Evolutionary conservation across 2,329 filamentous ascomycete genomes (phyloP).

Genomic region (Xylariomycetidae sp.): DNA sequence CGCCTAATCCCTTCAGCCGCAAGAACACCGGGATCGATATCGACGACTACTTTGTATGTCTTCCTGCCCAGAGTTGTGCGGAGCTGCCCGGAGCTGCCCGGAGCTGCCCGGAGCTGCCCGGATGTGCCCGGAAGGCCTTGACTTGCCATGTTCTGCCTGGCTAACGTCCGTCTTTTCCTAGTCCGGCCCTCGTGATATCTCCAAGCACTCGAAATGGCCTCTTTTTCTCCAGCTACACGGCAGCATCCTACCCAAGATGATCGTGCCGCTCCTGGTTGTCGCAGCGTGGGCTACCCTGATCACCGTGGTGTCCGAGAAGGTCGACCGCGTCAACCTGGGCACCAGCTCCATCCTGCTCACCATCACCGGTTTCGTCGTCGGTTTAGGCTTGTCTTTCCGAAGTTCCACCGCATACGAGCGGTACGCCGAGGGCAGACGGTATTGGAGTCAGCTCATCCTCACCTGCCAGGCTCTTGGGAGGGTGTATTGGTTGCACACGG

Average conservation of each 20-base stretch:
- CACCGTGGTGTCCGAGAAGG: conserved; percentile 46
- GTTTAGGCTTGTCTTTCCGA: conserved; percentile 70
- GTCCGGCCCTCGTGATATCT: conserved; percentile 60
- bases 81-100: not conserved
- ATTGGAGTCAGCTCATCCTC: conserved; percentile 54
- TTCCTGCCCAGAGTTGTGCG: not conserved
- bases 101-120: too few relatives aligned
- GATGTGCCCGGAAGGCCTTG: too few relatives aligned
- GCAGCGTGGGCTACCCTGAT: conserved; percentile 61
- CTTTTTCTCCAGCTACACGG: conserved; percentile 72
- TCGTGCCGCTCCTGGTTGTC: conserved; percentile 60
- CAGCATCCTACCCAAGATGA: conserved; percentile 66
- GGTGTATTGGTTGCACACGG: conserved; percentile 74
- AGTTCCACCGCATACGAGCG: conserved; percentile 75
- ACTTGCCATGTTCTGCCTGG: too few relatives aligned
- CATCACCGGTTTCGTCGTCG: conserved; percentile 79
- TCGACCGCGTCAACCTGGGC: conserved; percentile 36
- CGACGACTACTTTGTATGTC: conserved; percentile 39
- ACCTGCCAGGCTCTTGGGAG: conserved; percentile 65
- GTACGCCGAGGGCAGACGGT: conserved; percentile 53
- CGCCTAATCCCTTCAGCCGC: conserved; percentile 27
- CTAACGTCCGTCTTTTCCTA: conserved; percentile 12
- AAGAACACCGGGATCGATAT: conserved; percentile 31
- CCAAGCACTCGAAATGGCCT: conserved; percentile 73
- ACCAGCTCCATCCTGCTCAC: conserved; percentile 70